Base-by-base conservation (phyloP, 2,329 filamentous ascomycete species). In the Amesomyces nigricolor region DNA sequence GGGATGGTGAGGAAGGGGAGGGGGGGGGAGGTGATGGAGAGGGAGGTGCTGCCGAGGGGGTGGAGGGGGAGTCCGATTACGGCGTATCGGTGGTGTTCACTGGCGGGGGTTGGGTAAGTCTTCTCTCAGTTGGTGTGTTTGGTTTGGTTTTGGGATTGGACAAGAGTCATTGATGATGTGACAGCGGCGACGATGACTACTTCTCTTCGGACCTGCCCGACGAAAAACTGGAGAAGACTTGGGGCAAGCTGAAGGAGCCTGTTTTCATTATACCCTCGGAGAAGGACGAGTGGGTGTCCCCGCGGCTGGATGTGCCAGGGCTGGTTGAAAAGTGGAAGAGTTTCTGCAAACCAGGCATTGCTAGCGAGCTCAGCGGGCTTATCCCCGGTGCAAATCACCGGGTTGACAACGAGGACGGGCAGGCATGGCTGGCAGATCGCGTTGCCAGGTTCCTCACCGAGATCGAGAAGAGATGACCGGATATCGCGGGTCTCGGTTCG, bases 151-250 rank as follows among this genome's bases (percentile, higher is more conserved):
- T 43, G 16, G 9, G 17, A 10, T 43, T 14, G 9, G 17, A 10
- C 4, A 42, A 8, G 44, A 29, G 26, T 29, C 37, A 5, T 35
- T 62, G 38, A 53, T 47, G 40, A 6, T 17, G 26, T 3, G 2
- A 17, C 13, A 54, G 83, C 5, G 87, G 86, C 9, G 86, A 88
- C 56, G 91, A 96, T 67, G 91, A 96, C 67, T 89, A 88, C 66
- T 96, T 95, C 72, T 91, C 87, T n/a, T 85, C 83, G 2, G 88
- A 94, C 66, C 72, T 94, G n/a, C 69, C 74, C 0, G 72, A 78
- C 32, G 75, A 80, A 32, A 74, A 76, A 16, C 73, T 91, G 6
- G 65, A 70, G 22, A 68, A 68, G 13, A 86, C 85, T n/a, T 96
- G 92, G 78, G 79, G 83, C 3, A 73, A 72, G 48, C 73, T 89